Base-by-base conservation (phyloP, 2,329 filamentous ascomycete genomes). In the Herpotrichia juniperi region DNA sequence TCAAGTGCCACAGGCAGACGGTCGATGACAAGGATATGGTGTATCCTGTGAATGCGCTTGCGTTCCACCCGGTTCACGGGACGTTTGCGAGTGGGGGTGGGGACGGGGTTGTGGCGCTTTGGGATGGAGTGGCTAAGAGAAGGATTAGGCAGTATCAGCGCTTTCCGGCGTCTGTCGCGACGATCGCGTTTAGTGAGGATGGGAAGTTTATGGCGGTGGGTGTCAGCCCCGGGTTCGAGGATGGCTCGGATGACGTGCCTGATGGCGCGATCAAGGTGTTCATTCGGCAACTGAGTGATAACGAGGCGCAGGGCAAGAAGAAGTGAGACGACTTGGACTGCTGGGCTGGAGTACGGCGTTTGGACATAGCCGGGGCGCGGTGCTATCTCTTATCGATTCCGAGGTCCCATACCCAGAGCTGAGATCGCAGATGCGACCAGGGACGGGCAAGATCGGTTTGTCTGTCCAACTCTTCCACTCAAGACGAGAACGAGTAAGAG, bases 1-100 rank as follows among this genome's bases (percentile, higher is more conserved):
- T 99, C 84, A 99, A 99, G 76, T 99, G 94, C 76, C 94, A 99
- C 76, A 85, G 94, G 4, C 91, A 96, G 73, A 82, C 86, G 1
- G 76, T 84, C 1, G 82, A 87, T 34, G 86, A 85, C 44, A 86
- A 83, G 24, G 93, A 96, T 66, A 83, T 96, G 4, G 91, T 97
- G 2, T 96, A 93, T 67, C 93, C 93, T 0, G 93, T 97, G 61
- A 94, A 97, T 69, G 89, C 92, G 2, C 82, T 97, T 7, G 86
- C 90, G 1, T 97, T 96, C 77, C 92, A 97, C 73, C 91, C 91
- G 0, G 76, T 88, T 1, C 80, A 86, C 58, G 91, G 91, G 55
- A 96, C 91, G 0, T 96, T 97, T 73, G 93, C 92, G 0, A 91
- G 88, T 11, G 93, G 91, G 24, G 93, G 93, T 39, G 93, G 92